Evolutionary conservation across 2,329 filamentous ascomycete species (phyloP), one percentile per base, ranked within the genome.

Genomic region (Pestalotiopsis sp.): DNA sequence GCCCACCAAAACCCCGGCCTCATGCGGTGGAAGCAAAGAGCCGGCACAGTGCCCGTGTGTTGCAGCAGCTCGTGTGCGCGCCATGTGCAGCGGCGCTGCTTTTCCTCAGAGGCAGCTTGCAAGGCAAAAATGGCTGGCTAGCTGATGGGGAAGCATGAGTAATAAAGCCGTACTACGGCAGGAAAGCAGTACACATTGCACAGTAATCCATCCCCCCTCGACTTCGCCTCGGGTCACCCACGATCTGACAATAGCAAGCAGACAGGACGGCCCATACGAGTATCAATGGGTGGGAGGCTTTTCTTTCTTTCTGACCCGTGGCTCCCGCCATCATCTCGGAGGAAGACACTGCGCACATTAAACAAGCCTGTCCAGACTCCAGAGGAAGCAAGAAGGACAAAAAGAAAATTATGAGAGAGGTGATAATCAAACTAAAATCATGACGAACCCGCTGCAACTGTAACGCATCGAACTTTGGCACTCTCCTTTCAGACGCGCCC

Each of bases 371-470:
- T 4, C 17, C 45, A 20, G 45, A 57, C n/a, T n/a, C n/a, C n/a
- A 20, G 45, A 57, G 41, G 13, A 25, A 23, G 45, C 31, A 23
- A 41, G 60, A 66, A 66, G 60, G 64, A 66, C 59, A 66, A 66
- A 66, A 66, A 66, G 64, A 66, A 66, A 66, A 41, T 49, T 60
- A 52, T 52, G 17, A 60, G 64, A 66, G 39, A 66, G 13, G 61
- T 49, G 64, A 66, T 66, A 66, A 66, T 66, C 56, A 66, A 66
- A 66, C 64, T 66, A 66, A 64, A 64, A 56, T 59, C 17, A 60
- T 52, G 17, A 57, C 36, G 49, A 66, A 56, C 49, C 63, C 63
- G 63, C 63, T 57, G 36, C 25, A 66, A 45, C 39, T 66, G 63
- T 66, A 58, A 66, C 64, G 52, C 56, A 59, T 38, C 64, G 31